Percentiles rank a stretch among this genome's conserved stretches.
Conservation (phyloP, 225 moss, liverwort and hornwort genomes). For the Thuidium tamariscinum region DNA sequence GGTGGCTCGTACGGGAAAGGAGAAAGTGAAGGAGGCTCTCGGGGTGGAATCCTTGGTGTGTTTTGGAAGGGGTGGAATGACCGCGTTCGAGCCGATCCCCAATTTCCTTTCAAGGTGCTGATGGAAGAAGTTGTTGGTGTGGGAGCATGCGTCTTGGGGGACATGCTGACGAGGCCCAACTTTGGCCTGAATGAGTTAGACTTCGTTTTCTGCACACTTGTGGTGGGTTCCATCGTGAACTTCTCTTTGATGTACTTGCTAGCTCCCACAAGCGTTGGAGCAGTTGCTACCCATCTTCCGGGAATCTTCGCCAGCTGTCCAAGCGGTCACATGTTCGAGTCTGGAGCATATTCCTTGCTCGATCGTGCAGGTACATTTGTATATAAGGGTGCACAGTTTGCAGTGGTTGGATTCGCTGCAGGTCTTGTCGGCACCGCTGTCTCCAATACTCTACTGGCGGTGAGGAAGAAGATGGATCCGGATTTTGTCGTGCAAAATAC, state of each 20-base stretch:
- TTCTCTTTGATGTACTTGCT: slow-evolving; percentile 93
- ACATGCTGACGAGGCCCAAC: slow-evolving; percentile 83
- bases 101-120: slow-evolving; percentile 84
- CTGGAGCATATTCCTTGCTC: slow-evolving; percentile 47
- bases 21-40: slow-evolving; percentile 25
- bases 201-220: slow-evolving; percentile 88
- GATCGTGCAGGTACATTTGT: slow-evolving; percentile 72
- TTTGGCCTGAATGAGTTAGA: slow-evolving; percentile 89
- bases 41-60: slow-evolving; percentile 47
- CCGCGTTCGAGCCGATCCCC: slow-evolving; percentile 69
- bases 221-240: slow-evolving; percentile 77
- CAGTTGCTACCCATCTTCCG: slow-evolving; percentile 44
- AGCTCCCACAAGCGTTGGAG: slow-evolving; percentile 67
- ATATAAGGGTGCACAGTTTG: slow-evolving; percentile 79
- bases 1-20: slow-evolving; percentile 25
- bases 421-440: slow-evolving; percentile 72
- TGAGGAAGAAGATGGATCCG: slow-evolving; percentile 80
- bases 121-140: slow-evolving; percentile 85
- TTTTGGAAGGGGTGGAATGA: slow-evolving; percentile 75
- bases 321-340: slow-evolving; percentile 84
- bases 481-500: slow-evolving; percentile 54
- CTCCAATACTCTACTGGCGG: slow-evolving; percentile 47
- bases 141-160: slow-evolving; percentile 83
- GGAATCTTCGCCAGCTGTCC: slow-evolving; percentile 74
- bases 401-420: slow-evolving; percentile 70